phyloP scores from a whole-genome alignment of 148 eudicot species.

The Vaccinium myrtillus region DNA sequence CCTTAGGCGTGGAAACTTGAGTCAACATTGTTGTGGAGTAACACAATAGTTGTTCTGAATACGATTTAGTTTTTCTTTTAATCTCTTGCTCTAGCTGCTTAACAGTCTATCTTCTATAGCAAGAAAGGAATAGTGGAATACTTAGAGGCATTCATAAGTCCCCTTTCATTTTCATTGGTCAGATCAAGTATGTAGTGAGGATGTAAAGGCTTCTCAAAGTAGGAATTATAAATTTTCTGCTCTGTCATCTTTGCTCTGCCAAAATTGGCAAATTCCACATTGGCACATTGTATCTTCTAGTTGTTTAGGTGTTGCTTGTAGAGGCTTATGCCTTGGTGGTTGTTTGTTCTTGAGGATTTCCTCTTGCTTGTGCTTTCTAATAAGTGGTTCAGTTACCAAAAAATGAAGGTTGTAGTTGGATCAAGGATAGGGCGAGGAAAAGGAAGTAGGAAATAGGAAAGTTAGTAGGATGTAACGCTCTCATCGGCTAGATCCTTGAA shows the following conservation, averaged over 20 bases:
- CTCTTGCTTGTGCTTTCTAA: background rate
- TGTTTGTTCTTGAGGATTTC: background rate
- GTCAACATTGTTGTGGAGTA: background rate
- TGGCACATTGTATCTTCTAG: background rate
- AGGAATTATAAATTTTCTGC: background rate
- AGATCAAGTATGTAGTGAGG: background rate
- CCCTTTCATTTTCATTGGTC: background rate
- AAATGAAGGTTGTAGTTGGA: background rate
- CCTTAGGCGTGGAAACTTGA: background rate
- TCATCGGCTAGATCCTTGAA: background rate
- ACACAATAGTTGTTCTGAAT: background rate
- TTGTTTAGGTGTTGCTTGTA: background rate
- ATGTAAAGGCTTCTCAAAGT: constrained; percentile 1
- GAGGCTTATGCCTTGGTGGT: background rate
- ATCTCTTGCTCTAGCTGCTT: background rate
- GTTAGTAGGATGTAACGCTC: background rate
- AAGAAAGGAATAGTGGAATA: background rate
- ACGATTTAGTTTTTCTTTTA: background rate
- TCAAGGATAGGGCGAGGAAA: background rate
- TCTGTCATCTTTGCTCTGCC: background rate
- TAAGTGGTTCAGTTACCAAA: background rate
- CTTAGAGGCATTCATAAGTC: background rate
- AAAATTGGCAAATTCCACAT: background rate
- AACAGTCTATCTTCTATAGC: background rate
- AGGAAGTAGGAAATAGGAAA: background rate